Evolutionary conservation across 768 basidiomycete genomes (phyloP).

Genomic region (Leucocoprinus birnbaumii): DNA sequence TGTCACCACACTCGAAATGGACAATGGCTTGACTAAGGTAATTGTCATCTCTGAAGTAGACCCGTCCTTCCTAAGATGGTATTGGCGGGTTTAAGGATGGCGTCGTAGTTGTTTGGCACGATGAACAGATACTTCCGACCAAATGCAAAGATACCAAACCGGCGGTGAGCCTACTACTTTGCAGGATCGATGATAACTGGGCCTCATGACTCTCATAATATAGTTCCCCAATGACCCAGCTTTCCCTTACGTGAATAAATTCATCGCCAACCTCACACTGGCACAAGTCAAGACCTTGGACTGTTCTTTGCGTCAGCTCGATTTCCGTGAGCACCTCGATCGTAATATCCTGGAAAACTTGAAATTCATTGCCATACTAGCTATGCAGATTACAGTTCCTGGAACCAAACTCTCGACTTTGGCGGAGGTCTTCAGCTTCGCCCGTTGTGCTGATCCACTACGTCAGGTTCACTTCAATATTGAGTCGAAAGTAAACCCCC

Average conservation of each 20-base stretch:
- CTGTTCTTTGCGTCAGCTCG: constrained; percentile 60
- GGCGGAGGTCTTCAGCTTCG: constrained; percentile 73
- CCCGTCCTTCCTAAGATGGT: not conserved
- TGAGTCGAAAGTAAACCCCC: constrained; percentile 72
- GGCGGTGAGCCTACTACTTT: constrained; percentile 36
- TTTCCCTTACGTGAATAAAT: constrained; percentile 78
- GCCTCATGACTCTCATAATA: constrained; percentile 8
- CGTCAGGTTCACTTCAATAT: constrained; percentile 70
- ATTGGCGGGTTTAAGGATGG: constrained; percentile 52
- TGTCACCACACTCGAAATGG: constrained; percentile 73
- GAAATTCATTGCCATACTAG: constrained; percentile 26
- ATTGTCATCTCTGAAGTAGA: constrained; percentile 7
- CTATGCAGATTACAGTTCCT: constrained; percentile 63
- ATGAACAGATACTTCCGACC: constrained; percentile 55
- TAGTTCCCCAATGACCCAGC: constrained; percentile 56
- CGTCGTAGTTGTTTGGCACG: constrained; percentile 78
- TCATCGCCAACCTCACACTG: constrained; percentile 72
- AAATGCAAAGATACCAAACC: constrained; percentile 74
- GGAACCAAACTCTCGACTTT: constrained; percentile 72
- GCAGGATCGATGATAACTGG: not conserved
- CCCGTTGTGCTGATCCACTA: constrained; percentile 64
- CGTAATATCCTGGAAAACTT: not conserved
- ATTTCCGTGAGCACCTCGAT: constrained; percentile 50
- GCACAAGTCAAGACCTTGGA: constrained; percentile 79
- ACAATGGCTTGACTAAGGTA: constrained; percentile 75